These are phyloP conservation scores for Curvularia sp. DNA, from an alignment of 2,329 filamentous ascomycete species.

Conservation along the genomic window DNA sequence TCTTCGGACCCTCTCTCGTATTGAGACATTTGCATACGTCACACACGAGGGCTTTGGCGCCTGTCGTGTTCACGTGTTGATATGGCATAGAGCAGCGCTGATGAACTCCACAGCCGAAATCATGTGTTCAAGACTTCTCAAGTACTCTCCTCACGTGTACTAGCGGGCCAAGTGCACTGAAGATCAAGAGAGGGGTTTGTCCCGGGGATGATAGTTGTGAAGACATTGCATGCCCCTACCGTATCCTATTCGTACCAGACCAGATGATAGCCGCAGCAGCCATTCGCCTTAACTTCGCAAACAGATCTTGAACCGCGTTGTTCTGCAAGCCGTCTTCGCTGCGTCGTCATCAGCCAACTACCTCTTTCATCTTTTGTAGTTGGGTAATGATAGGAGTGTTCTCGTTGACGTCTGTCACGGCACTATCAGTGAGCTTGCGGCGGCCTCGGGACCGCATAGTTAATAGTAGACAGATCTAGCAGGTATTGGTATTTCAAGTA, in stretches of 20 bases:
- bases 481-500: not conserved
- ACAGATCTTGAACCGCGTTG: not conserved
- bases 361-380: not conserved
- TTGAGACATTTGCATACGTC: not conserved
- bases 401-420: not conserved
- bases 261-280: not conserved
- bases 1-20: constrained; percentile 4
- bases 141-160: not conserved
- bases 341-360: not conserved
- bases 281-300: not conserved
- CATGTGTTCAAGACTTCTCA: not conserved
- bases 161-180: not conserved
- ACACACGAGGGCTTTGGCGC: not conserved
- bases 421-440: not conserved
- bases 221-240: not conserved
- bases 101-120: not conserved
- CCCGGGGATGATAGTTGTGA: not conserved
- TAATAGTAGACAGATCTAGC: not conserved
- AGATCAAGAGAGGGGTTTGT: not conserved
- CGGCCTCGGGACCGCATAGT: not conserved
- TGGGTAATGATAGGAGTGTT: not conserved
- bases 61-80: not conserved
- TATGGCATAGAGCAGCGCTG: not conserved
- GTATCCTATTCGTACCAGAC: not conserved
- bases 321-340: not conserved